Base-by-base conservation (phyloP, 139 green algal genomes). In the Chlorella sorokiniana region DNA sequence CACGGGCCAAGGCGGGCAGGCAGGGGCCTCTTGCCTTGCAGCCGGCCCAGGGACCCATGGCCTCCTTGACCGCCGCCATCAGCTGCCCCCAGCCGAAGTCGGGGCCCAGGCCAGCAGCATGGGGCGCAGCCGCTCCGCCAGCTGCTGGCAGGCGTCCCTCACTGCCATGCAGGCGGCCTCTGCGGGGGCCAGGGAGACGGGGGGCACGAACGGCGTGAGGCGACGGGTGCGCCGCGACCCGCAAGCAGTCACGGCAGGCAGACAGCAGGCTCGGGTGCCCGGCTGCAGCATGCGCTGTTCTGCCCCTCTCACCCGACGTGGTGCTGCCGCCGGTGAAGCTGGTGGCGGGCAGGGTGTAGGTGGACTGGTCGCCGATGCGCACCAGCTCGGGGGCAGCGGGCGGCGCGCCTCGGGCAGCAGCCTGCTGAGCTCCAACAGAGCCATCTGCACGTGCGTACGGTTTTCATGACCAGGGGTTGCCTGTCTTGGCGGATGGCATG, bases 161-260 rank as follows among this genome's bases (percentile, higher is more conserved):
- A 78, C 33, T 31, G 38, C 70, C 20, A n/a, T n/a, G 48, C 70
- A 78, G 31, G 70, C 70, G 18, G 45, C 45, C 70, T 78, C 70
- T 75, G 41, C 68, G 35, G 22, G 14, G 22, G 25, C 11, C 22
- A 4, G 37, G 64, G 64, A n/a, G 35, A 70, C 48, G 16, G 11
- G 11, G 11, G 48, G 16, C 11, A 59, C 14, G 16, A 25, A 25
- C 11, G 11, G 48, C 14, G 11, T 59, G 14, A 59, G 48, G 48
- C 16, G 16, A 59, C 48, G 11, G 48, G 48, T 59, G 48, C 48
- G 11, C 48, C 48, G 16, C 48, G 11, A 16, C 16, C 14, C 16
- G 11, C 14, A 59, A 59, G 48, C 14, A 25, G 48, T 59, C 16
- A 25, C 16, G 11, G 14, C 48, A 59, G 48, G 16, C 11, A 16